Evolutionary conservation across 768 basidiomycete genomes (phyloP).

Genomic region (Podaxis sp.): DNA sequence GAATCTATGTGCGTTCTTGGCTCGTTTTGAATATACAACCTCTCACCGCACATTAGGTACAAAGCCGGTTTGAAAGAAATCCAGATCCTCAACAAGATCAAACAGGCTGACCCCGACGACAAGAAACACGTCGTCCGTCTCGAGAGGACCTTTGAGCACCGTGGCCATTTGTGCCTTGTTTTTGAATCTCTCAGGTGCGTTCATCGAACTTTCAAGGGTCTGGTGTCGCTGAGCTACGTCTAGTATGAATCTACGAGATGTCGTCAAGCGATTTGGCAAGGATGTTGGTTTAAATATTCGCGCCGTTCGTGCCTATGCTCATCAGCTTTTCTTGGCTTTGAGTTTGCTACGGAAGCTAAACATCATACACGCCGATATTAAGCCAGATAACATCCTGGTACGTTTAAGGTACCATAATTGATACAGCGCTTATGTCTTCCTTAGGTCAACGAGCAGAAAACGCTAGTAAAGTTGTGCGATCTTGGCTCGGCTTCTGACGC

Average conservation of each 20-base stretch:
- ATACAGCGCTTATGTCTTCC: not conserved
- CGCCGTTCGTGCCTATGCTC: constrained; percentile 98
- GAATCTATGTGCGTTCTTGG: constrained; percentile 82
- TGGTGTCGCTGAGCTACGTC: constrained; percentile 1
- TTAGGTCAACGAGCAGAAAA: constrained; percentile 95
- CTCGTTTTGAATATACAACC: constrained; percentile 3
- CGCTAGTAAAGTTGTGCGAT: constrained; percentile 91
- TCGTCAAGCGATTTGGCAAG: constrained; percentile 97
- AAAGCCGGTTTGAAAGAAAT: constrained; percentile 93
- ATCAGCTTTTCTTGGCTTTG: constrained; percentile 90
- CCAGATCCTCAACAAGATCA: constrained; percentile 83
- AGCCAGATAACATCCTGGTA: constrained; percentile 97
- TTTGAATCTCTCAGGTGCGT: constrained; percentile 89
- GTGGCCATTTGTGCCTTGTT: constrained; percentile 94
- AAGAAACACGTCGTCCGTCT: constrained; percentile 96
- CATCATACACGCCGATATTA: constrained; percentile 98
- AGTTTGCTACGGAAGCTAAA: constrained; percentile 84
- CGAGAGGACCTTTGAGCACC: constrained; percentile 93
- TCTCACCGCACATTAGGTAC: constrained; percentile 56
- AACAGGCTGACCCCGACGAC: constrained; percentile 90
- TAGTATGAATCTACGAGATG: constrained; percentile 98
- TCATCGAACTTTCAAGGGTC: not conserved
- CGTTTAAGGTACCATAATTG: constrained; percentile 26
- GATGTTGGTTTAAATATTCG: constrained; percentile 95
- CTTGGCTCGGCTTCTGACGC: constrained; percentile 96